Percentiles rank a stretch among this genome's conserved stretches.
Conservation (phyloP, 2,329 filamentous ascomycete species). For the Alternaria viburni region DNA sequence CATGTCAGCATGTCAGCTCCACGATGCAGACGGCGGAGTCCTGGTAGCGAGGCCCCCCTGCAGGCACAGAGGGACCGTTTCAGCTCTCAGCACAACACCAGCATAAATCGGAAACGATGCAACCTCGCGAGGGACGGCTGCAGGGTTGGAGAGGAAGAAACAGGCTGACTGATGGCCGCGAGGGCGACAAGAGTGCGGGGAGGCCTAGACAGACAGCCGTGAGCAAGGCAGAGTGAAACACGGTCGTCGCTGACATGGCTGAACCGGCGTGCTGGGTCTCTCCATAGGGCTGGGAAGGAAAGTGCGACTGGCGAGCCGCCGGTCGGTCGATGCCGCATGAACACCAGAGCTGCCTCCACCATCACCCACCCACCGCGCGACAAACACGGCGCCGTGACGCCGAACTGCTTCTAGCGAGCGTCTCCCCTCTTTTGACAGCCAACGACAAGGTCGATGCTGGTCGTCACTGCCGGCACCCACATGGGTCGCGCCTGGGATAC, state of each 20-base stretch:
- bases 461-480: background rate
- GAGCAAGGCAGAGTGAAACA: constrained; percentile 27
- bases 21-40: background rate
- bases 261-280: constrained; percentile 26
- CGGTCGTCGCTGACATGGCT: constrained; percentile 27
- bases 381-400: constrained; percentile 1
- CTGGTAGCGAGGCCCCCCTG: constrained; percentile 6
- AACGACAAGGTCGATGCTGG: constrained; percentile 2
- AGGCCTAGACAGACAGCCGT: constrained; percentile 9
- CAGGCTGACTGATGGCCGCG: constrained; percentile 12
- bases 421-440: background rate
- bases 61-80: constrained; percentile 5
- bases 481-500: constrained; percentile 4
- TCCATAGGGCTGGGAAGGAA: constrained; percentile 25
- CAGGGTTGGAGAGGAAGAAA: constrained; percentile 8
- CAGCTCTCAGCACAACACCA: constrained; percentile 7
- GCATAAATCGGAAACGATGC: constrained; percentile 10
- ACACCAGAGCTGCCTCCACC: constrained; percentile 6
- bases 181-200: constrained; percentile 28
- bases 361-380: background rate
- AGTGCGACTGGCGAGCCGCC: constrained; percentile 11
- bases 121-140: constrained; percentile 12
- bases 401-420: constrained; percentile 5
- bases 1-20: constrained; percentile 1
- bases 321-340: constrained; percentile 15